A percentile compares a stretch with the other conserved stretches of the same genome.
phyloP scores from a whole-genome alignment of 495 filamentous ascomycete genomes.

The Penicillium dipodomyicola region DNA sequence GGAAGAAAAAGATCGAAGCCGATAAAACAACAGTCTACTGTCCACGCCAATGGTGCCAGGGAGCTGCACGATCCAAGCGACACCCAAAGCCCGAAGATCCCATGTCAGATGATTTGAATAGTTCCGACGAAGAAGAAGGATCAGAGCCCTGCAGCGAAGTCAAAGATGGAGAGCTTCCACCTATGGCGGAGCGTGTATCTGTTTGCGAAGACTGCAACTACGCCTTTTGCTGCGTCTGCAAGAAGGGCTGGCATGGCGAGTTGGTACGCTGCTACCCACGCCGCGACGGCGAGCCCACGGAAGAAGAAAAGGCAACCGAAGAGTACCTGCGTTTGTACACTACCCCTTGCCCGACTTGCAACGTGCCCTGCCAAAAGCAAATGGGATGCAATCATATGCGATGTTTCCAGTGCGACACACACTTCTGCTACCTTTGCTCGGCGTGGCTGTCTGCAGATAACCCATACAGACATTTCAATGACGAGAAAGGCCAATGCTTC shows the following conservation, averaged over 20 bases:
- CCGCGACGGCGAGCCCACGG: conserved; percentile 60
- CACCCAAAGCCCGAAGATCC: conserved; percentile 63
- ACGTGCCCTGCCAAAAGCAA: conserved; percentile 80
- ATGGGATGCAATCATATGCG: conserved; percentile 98
- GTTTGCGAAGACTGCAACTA: conserved; percentile 90
- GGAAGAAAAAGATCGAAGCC: conserved; percentile 85
- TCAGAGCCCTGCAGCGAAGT: conserved; percentile 34
- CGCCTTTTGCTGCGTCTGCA: conserved; percentile 79
- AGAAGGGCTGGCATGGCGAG: conserved; percentile 86
- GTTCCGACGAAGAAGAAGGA: conserved; percentile 43
- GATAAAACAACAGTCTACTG: conserved; percentile 94
- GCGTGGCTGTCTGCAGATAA: conserved; percentile 77
- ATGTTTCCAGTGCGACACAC: conserved; percentile 82
- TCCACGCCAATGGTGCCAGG: conserved; percentile 90
- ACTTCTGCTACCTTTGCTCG: conserved; percentile 96
- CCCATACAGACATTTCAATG: conserved; percentile 89
- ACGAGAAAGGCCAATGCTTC: conserved; percentile 62
- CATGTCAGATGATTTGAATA: conserved; percentile 50
- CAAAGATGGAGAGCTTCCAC: conserved; percentile 23
- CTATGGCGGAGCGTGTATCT: conserved; percentile 61
- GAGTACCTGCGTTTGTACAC: conserved; percentile 80
- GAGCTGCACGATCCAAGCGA: conserved; percentile 76
- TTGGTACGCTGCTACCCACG: conserved; percentile 62
- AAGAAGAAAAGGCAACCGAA: conserved; percentile 79
- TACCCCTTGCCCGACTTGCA: conserved; percentile 86